Conservation (phyloP, 176 grass and related monocot species). For the Leersia perrieri region DNA sequence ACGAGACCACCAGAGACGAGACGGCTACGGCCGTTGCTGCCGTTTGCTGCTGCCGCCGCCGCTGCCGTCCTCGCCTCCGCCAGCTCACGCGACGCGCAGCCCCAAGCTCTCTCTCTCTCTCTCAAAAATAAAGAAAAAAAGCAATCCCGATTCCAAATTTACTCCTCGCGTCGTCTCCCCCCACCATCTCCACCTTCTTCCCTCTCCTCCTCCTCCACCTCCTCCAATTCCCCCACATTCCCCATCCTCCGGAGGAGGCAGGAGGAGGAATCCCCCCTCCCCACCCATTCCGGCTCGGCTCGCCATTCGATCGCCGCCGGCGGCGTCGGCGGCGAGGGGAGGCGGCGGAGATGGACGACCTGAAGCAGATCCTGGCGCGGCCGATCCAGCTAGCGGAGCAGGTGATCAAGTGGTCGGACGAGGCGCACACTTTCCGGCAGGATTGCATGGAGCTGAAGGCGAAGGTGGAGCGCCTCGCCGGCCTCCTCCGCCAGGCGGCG, state of each 20-base stretch:
- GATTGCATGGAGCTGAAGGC: conserved; percentile 74
- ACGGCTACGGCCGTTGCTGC: not conserved
- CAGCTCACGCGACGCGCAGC: conserved; percentile 27
- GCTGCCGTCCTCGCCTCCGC: conserved; percentile 2
- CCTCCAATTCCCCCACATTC: conserved; percentile 11
- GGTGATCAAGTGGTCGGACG: conserved; percentile 63
- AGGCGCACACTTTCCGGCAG: conserved; percentile 61
- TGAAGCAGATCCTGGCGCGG: conserved; percentile 80
- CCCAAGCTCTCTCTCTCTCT: not conserved
- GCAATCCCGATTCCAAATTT: conserved; percentile 28
- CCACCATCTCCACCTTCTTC: not conserved
- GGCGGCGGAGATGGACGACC: conserved; percentile 54
- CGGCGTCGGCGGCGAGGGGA: not conserved
- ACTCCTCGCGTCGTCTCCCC: conserved; percentile 33
- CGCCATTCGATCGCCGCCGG: conserved; percentile 17
- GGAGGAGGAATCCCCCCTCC: not conserved
- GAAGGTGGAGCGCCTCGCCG: conserved; percentile 66
- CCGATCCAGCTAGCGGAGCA: conserved; percentile 88
- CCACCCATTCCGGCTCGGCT: conserved; percentile 5
- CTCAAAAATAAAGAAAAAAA: conserved; percentile 7
- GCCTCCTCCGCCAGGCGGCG: conserved; percentile 65
- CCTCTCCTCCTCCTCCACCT: not conserved
- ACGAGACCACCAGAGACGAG: not conserved
- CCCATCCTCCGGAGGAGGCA: conserved; percentile 37
- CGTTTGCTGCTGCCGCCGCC: not conserved